Conservation (phyloP, 1,284 basidiomycete species). For the Irpex sp. region DNA sequence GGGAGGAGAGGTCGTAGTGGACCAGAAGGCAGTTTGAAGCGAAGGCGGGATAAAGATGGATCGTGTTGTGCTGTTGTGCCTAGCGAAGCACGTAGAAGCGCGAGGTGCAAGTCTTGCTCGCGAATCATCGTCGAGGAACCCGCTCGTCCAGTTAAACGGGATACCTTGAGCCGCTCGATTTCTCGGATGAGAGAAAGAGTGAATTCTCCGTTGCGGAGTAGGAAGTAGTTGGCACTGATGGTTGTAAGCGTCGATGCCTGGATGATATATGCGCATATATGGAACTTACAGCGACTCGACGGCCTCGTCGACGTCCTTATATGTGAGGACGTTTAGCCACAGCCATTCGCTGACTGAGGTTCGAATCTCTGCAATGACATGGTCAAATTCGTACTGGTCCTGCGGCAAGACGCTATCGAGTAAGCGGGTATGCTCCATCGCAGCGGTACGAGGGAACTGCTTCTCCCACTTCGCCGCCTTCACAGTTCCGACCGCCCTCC, state of each 20-base stretch:
- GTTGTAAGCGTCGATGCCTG: neutral
- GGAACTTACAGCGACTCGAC: constrained; percentile 63
- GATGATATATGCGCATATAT: neutral
- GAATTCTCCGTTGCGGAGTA: constrained; percentile 85
- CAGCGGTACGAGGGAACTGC: constrained; percentile 63
- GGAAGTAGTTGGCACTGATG: constrained; percentile 73
- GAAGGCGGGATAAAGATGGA: constrained; percentile 60
- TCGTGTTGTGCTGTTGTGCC: constrained; percentile 84
- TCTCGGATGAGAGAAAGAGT: constrained; percentile 75
- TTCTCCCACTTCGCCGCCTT: constrained; percentile 74
- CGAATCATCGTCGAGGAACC: constrained; percentile 70
- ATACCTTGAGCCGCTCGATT: constrained; percentile 72
- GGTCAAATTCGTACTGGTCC: constrained; percentile 72
- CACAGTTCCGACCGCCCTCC: constrained; percentile 81
- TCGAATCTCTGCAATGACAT: constrained; percentile 63
- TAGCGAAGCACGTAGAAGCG: constrained; percentile 74
- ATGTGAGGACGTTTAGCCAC: constrained; percentile 84
- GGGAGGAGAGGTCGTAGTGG: constrained; percentile 71
- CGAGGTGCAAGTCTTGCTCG: constrained; percentile 82
- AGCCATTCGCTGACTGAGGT: constrained; percentile 83
- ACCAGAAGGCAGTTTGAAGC: constrained; percentile 71
- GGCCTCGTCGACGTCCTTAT: constrained; percentile 73
- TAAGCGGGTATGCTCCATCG: constrained; percentile 56
- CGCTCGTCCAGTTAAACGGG: constrained; percentile 62
- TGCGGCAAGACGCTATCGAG: constrained; percentile 66